Percentiles rank a stretch among this genome's conserved stretches.
Conservation (phyloP, 2,329 filamentous ascomycete species). For the Cordyceps farinosa region DNA sequence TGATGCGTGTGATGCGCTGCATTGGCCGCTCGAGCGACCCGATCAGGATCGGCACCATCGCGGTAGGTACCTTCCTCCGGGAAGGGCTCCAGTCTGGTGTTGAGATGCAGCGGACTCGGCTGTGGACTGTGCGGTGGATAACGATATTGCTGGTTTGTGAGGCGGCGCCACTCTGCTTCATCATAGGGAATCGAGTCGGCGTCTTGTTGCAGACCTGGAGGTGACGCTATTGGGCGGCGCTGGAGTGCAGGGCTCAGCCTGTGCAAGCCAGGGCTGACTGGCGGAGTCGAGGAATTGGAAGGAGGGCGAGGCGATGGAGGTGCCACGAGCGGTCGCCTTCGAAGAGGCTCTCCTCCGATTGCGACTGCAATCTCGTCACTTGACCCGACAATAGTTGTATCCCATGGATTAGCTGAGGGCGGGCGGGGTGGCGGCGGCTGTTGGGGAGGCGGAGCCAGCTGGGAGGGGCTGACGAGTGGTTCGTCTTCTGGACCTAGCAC, state of each 20-base stretch:
- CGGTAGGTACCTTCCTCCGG: background rate
- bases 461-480: conserved; percentile 5
- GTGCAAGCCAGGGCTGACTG: background rate
- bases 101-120: background rate
- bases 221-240: conserved; percentile 7
- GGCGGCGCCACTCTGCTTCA: conserved; percentile 15
- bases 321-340: conserved; percentile 19
- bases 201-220: background rate
- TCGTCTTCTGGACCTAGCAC: conserved; percentile 6
- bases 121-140: conserved; percentile 3
- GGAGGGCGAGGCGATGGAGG: conserved; percentile 10
- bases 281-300: conserved; percentile 19
- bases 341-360: conserved; percentile 9
- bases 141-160: conserved; percentile 7
- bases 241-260: background rate
- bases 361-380: conserved; percentile 19
- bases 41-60: background rate
- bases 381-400: conserved; percentile 27
- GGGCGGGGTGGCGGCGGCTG: conserved; percentile 26
- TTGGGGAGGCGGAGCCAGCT: conserved; percentile 6
- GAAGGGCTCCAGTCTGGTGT: conserved; percentile 2
- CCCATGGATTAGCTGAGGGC: conserved; percentile 43
- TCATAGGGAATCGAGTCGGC: background rate
- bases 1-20: conserved; percentile 7
- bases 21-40: background rate